These are phyloP conservation scores for Nakazawaea ernobii DNA, from an alignment of 805 yeast genomes.

Conservation along the genomic window DNA sequence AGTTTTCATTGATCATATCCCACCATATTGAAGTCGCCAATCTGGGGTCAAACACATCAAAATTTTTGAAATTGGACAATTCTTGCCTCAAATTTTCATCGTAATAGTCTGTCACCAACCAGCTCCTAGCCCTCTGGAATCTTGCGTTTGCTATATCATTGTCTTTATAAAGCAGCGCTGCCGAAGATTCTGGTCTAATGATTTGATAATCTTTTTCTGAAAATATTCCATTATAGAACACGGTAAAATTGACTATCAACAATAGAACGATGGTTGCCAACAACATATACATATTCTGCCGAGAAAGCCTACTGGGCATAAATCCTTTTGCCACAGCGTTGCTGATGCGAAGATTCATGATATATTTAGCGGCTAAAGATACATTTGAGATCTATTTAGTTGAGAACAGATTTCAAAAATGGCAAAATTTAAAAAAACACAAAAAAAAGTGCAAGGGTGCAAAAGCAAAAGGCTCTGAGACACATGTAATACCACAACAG, in stretches of 20 bases:
- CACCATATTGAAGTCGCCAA: conserved; percentile 16
- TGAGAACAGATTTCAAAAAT: too few species aligned
- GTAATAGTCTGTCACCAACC: conserved; percentile 1
- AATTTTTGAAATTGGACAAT: neutral
- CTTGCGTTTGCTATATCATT: conserved; percentile 1
- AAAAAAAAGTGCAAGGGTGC: too few species aligned
- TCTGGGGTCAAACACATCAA: conserved; percentile 14
- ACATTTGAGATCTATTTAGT: too few species aligned
- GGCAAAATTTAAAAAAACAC: too few species aligned
- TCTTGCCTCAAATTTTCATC: neutral
- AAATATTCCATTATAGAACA: neutral
- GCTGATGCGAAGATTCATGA: too few species aligned
- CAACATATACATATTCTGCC: neutral
- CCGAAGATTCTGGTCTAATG: neutral
- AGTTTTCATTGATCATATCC: conserved; percentile 13
- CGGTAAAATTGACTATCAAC: neutral
- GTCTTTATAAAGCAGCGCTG: neutral
- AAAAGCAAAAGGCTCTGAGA: too few species aligned
- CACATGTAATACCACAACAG: too few species aligned
- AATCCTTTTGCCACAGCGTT: neutral
- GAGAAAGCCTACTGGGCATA: neutral
- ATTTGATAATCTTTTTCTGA: neutral
- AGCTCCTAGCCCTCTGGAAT: conserved; percentile 4
- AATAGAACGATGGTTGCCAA: neutral
- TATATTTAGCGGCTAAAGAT: too few species aligned